Percentiles rank a stretch among this genome's conserved stretches.
phyloP scores from a whole-genome alignment of 805 yeast genomes.

The Maudiozyma pseudohumilis region DNA sequence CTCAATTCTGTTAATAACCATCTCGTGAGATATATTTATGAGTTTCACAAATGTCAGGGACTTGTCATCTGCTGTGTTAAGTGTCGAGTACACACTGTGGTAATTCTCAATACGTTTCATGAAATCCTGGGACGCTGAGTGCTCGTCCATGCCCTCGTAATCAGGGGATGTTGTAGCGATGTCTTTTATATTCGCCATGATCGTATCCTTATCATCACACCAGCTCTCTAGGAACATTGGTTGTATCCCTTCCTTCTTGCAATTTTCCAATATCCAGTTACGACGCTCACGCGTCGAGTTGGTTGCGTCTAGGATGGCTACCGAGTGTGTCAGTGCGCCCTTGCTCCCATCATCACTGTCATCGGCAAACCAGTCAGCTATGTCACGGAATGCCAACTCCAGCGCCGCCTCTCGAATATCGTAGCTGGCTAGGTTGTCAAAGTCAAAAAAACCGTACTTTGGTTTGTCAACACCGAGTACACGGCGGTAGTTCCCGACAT shows the following conservation, averaged over 20 bases:
- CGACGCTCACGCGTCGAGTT: slow-evolving; percentile 74
- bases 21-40: slow-evolving; percentile 79
- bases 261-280: slow-evolving; percentile 47
- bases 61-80: slow-evolving; percentile 47
- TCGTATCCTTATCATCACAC: slow-evolving; percentile 74
- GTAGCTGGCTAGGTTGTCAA: slow-evolving; percentile 54
- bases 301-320: slow-evolving; percentile 90
- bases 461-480: slow-evolving; percentile 39
- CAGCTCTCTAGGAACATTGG: slow-evolving; percentile 89
- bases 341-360: slow-evolving; percentile 47
- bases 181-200: slow-evolving; percentile 71
- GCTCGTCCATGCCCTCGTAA: slow-evolving; percentile 58
- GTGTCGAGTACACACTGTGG: slow-evolving; percentile 66
- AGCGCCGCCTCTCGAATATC: slow-evolving; percentile 61
- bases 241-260: slow-evolving; percentile 59
- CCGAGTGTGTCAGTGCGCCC: too few relatives aligned
- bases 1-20: slow-evolving; percentile 77
- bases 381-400: slow-evolving; percentile 59
- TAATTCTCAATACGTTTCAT: slow-evolving; percentile 63
- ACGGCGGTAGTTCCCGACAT: slow-evolving; percentile 80
- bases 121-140: slow-evolving; percentile 63
- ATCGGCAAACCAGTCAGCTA: slow-evolving; percentile 70
- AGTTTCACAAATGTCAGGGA: slow-evolving; percentile 77
- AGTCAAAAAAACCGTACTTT: slow-evolving; percentile 68
- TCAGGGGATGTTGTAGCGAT: slow-evolving; percentile 85